A percentile compares a stretch with the other conserved stretches of the same genome.
Evolutionary conservation across 306 rosid species (phyloP).

Genomic region (Malus asiatica): DNA sequence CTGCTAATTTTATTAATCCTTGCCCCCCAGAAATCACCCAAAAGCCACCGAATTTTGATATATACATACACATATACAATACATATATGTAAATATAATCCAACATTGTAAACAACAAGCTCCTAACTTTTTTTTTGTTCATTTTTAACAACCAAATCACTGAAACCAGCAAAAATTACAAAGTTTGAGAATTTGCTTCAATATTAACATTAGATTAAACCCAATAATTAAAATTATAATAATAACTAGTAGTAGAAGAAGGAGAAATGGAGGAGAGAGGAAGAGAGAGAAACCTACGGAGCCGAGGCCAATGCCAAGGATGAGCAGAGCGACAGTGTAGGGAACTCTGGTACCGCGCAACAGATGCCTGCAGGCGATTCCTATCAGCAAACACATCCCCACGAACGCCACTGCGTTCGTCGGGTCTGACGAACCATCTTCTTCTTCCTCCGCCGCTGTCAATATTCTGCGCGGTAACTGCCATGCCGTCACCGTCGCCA

Average conservation of each 20-base stretch:
- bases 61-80: too few species aligned
- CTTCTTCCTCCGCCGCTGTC: slow-evolving; percentile 3
- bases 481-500: slow-evolving; percentile 34
- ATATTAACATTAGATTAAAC: too few species aligned
- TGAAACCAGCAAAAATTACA: neutral
- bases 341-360: slow-evolving; percentile 90
- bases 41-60: neutral
- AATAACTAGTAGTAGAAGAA: neutral
- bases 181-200: neutral
- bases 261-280: neutral
- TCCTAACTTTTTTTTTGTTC: neutral
- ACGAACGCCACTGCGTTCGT: slow-evolving; percentile 64
- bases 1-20: neutral
- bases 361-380: slow-evolving; percentile 70
- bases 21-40: neutral
- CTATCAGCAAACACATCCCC: slow-evolving; percentile 61
- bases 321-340: slow-evolving; percentile 70
- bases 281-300: slow-evolving; percentile 37
- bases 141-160: neutral
- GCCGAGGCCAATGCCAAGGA: slow-evolving; percentile 77
- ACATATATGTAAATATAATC: too few species aligned
- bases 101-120: neutral
- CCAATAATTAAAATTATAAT: neutral
- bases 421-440: slow-evolving; percentile 24
- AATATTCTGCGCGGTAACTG: slow-evolving; percentile 22